phyloP scores from a whole-genome alignment of 345 rosid species.

The Lepidium africanum region DNA sequence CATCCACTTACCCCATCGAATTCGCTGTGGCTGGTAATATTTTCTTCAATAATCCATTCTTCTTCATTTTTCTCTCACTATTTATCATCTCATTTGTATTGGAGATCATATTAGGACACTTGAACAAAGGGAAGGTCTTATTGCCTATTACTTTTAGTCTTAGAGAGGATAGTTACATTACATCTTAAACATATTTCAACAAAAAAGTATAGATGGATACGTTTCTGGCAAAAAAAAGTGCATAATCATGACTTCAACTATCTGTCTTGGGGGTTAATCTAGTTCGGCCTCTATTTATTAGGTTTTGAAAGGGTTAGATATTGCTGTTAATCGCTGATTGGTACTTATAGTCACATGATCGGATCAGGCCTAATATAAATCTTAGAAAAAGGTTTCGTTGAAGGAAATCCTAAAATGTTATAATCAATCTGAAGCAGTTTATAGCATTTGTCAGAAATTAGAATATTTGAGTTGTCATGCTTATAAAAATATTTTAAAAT shows the following conservation, averaged over 20 bases:
- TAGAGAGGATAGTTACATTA: neutral
- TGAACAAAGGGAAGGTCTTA: neutral
- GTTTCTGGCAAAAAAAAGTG: too few relatives aligned
- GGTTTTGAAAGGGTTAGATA: neutral
- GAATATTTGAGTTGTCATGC: neutral
- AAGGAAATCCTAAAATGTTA: neutral
- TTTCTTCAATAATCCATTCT: neutral
- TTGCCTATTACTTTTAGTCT: neutral
- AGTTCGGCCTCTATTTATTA: neutral
- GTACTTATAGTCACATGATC: neutral
- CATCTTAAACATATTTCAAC: neutral
- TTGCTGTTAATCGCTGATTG: neutral
- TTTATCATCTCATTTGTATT: neutral
- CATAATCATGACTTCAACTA: too few relatives aligned
- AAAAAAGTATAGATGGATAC: too few relatives aligned
- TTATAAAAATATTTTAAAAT: neutral
- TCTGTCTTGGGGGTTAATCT: neutral
- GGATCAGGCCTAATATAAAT: neutral
- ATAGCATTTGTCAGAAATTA: neutral
- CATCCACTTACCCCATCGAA: conserved; percentile 56
- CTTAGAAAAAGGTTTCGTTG: neutral
- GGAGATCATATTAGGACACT: neutral
- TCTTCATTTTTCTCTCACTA: neutral
- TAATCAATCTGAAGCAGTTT: neutral
- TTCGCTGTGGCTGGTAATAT: conserved; percentile 64